These are phyloP conservation scores for Carpinus viminea DNA, from an alignment of 306 rosid genomes.

Conservation along the genomic window DNA sequence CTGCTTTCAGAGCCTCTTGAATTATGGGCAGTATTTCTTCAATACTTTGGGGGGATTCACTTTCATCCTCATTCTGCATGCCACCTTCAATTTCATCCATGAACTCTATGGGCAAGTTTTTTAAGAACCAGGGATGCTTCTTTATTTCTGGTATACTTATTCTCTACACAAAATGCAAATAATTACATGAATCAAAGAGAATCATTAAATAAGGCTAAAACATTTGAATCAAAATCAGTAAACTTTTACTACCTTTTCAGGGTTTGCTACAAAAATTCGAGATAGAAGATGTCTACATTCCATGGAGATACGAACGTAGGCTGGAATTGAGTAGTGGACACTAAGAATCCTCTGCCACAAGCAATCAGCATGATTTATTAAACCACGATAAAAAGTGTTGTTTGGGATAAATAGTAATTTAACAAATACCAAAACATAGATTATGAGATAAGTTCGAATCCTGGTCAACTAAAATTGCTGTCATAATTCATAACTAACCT, in stretches of 20 bases:
- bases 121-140: slow-evolving; percentile 75
- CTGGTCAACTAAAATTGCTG: not conserved
- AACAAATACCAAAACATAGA: too few species aligned
- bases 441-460: too few species aligned
- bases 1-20: slow-evolving; percentile 70
- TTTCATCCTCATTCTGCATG: slow-evolving; percentile 28
- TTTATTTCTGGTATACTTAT: slow-evolving; percentile 81
- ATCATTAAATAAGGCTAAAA: not conserved
- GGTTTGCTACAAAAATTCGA: slow-evolving; percentile 77
- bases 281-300: slow-evolving; percentile 91
- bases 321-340: slow-evolving; percentile 85
- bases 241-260: slow-evolving; percentile 60
- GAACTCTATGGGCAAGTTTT: slow-evolving; percentile 74
- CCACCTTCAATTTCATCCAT: slow-evolving; percentile 41
- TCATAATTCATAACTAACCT: slow-evolving; percentile 42
- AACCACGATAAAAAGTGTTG: not conserved
- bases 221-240: not conserved
- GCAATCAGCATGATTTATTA: slow-evolving; percentile 12
- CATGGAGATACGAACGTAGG: slow-evolving; percentile 66
- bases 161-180: slow-evolving; percentile 54
- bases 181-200: not conserved
- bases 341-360: slow-evolving; percentile 82
- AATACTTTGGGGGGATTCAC: slow-evolving; percentile 44
- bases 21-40: slow-evolving; percentile 71
- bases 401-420: too few species aligned